Evolutionary conservation across 192 early-diverging fungal genomes (phyloP).

Genomic region (Linnemannia exigua): DNA sequence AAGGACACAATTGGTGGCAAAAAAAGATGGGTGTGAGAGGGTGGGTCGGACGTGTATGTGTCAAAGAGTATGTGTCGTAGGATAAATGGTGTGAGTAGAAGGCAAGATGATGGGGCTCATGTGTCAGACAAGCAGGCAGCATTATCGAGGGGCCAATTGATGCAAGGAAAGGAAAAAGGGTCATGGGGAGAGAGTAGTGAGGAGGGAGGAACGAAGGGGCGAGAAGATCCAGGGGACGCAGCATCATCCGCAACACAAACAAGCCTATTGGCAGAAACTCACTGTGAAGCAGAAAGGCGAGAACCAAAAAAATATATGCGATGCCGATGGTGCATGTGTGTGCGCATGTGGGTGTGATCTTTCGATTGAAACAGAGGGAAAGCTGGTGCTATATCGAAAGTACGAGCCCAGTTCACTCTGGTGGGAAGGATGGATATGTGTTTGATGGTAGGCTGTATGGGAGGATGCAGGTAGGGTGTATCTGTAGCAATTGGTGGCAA

Average conservation of each 20-base stretch:
- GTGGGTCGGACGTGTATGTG: too few relatives aligned
- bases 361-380: background rate
- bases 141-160: background rate
- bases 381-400: background rate
- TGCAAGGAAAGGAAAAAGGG: background rate
- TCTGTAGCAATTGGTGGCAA: background rate
- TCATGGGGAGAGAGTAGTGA: background rate
- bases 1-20: conserved; percentile 11
- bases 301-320: background rate
- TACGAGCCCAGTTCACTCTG: background rate
- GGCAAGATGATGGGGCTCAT: background rate
- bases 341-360: background rate
- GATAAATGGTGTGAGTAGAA: background rate
- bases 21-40: background rate
- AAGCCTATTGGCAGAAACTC: background rate
- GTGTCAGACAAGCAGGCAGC: background rate
- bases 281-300: background rate
- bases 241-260: background rate
- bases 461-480: background rate
- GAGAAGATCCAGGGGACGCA: conserved; percentile 3
- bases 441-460: background rate
- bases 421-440: too few relatives aligned
- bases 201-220: background rate
- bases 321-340: background rate
- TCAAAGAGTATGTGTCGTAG: background rate